Base-by-base conservation (phyloP, 139 green algal species). In the Tetratostichococcus sp. region DNA sequence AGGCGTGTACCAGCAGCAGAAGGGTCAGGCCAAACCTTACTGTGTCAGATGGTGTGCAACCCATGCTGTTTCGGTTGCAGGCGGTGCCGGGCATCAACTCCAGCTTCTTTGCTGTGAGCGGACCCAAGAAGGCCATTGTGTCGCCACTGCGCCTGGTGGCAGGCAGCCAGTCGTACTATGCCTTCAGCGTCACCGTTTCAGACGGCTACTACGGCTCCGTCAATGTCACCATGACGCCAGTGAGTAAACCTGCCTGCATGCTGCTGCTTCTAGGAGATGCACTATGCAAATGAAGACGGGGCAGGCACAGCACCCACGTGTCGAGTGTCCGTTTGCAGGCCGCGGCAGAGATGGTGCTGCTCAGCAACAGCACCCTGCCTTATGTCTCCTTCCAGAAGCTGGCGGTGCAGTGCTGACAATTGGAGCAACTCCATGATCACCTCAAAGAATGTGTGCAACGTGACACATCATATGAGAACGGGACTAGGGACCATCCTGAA, bases 31-130 rank as follows among this genome's bases (percentile, higher is more conserved):
- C n/a, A n/a, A n/a, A n/a, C n/a, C n/a, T n/a, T n/a, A n/a, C n/a
- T n/a, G n/a, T n/a, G n/a, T n/a, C n/a, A n/a, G 50, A 4, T 62
- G 50, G 11, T 62, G 17, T 28, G 50, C 50, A 62, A 23, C n/a
- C n/a, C n/a, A n/a, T n/a, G n/a, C n/a, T n/a, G n/a, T 50, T 21
- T 50, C 6, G 2, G 2, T 5, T 62, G 50, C 50, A 70, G 31
- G 19, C 72, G 30, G 72, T 77, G 35, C 72, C 72, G 0, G 23
- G 23, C 25, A 35, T 77, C 33, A 30, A 17, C 22, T 35, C 57
- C 11, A 58, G 26, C 58, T 71, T 77, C 58, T 77, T 77, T 33
- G 42, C 11, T 62, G 72, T 77, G 72, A 35, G 58, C 17, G 72
- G 72, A 2, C 72, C 72, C 42, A 22, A 65, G 26, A 58, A 33